A percentile compares a stretch with the other conserved stretches of the same genome.
Evolutionary conservation across 768 basidiomycete species (phyloP).

Genomic region (Vararia minispora): DNA sequence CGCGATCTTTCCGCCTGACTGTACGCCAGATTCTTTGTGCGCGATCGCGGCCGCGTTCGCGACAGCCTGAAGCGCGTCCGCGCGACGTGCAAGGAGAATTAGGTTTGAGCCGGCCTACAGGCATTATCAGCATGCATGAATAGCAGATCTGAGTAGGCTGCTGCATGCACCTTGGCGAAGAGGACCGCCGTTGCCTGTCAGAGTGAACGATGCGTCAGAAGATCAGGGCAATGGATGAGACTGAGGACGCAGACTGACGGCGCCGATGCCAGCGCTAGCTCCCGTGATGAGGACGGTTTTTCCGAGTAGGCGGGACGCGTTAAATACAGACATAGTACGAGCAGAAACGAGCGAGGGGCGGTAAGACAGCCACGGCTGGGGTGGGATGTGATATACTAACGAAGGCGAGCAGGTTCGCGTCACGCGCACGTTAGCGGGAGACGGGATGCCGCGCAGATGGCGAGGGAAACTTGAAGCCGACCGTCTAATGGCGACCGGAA

Average conservation of each 20-base stretch:
- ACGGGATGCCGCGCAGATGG: no score
- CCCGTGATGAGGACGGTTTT: slow-evolving; percentile 87
- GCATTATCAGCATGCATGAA: not conserved
- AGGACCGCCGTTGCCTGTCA: slow-evolving; percentile 74
- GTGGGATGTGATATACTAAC: not conserved
- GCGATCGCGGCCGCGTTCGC: slow-evolving; percentile 55
- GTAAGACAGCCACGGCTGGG: not conserved
- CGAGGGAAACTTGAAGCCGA: no score
- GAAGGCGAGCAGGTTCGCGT: no score
- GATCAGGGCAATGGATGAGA: not conserved
- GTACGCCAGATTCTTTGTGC: slow-evolving; percentile 60
- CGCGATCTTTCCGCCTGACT: slow-evolving; percentile 70
- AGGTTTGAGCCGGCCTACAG: slow-evolving; percentile 75
- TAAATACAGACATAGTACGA: slow-evolving; percentile 66
- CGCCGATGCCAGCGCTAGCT: slow-evolving; percentile 84
- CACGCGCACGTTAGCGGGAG: no score
- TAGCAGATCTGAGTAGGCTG: not conserved
- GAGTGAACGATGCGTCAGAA: not conserved
- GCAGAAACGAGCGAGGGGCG: not conserved
- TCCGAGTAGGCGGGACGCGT: slow-evolving; percentile 64
- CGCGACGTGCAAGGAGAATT: slow-evolving; percentile 72
- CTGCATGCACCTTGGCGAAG: slow-evolving; percentile 65
- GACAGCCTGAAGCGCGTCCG: slow-evolving; percentile 61
- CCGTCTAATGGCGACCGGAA: no score
- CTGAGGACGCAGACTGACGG: slow-evolving; percentile 35